Base-by-base conservation (phyloP, 495 filamentous ascomycete genomes). In the Ascobolus immersus region DNA sequence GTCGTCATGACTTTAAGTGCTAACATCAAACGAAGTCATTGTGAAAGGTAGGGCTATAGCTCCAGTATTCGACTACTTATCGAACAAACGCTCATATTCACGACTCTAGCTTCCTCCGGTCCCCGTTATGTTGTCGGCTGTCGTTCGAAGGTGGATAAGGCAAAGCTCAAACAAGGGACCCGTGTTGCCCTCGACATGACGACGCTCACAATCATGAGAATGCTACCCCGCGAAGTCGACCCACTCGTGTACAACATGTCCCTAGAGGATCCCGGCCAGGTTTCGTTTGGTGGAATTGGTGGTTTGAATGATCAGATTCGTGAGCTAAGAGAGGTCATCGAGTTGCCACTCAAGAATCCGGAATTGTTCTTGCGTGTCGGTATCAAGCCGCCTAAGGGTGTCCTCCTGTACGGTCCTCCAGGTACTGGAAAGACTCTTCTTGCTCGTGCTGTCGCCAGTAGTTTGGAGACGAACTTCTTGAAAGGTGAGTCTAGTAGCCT, bases 181-280 rank as follows among this genome's bases (percentile, higher is more conserved):
- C 80, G 89, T 44, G 89, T 99, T 38, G 86, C 89, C 27, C 76
- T 99, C 35, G 89, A 99, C 52, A 99, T 99, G 89, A 99, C 89
- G 23, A 99, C 89, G 11, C 72, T 99, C 40, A 99, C 89, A 18
- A 99, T 99, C 55, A 99, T 99, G 89, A 77, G 89, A 38, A 99
- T 99, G 89, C 59, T 99, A 25, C 89, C 89, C 25, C 77, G 89
- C 43, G 89, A 99, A 60, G 89, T 99, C 41, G 89, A 99, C 51
- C 89, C 89, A 12, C 58, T 94, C 42, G 89, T 99, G 32, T 99
- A 99, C 65, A 99, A 93, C 61, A 99, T 99, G 89, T 99, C 89
- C 26, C 58, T 99, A 37, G 89, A 94, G 55, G 89, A 99, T 49
- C 86, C 89, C 1, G 89, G 89, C 13, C 81, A 93, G 53, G 75